Percentiles rank a stretch among this genome's conserved stretches.
These are phyloP conservation scores for Dionaea muscipula DNA, from an alignment of 179 eudicot species.

Conservation along the genomic window DNA sequence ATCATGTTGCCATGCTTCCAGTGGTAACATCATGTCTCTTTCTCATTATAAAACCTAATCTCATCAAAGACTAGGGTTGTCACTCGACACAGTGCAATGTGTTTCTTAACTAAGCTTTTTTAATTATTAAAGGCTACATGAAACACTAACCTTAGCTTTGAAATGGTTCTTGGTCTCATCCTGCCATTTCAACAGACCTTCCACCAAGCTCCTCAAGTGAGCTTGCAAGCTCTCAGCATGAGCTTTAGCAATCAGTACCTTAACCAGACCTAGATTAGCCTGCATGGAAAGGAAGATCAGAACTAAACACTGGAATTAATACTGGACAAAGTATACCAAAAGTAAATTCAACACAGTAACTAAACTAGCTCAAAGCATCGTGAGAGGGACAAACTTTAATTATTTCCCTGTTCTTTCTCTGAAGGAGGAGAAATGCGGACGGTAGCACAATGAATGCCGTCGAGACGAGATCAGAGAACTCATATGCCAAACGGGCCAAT, in stretches of 20 bases:
- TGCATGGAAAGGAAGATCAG: conserved; percentile 19
- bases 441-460: conserved; percentile 69
- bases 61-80: too few relatives aligned
- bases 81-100: too few relatives aligned
- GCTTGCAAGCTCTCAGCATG: conserved; percentile 55
- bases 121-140: not conserved
- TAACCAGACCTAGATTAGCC: conserved; percentile 86
- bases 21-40: too few relatives aligned
- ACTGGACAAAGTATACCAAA: not conserved
- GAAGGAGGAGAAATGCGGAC: conserved; percentile 62
- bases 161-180: conserved; percentile 75
- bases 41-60: too few relatives aligned
- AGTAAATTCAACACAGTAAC: too few relatives aligned
- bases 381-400: conserved; percentile 34
- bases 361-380: not conserved
- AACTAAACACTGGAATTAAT: not conserved
- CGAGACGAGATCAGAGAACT: conserved; percentile 78
- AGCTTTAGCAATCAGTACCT: conserved; percentile 91
- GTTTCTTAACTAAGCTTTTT: too few relatives aligned
- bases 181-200: conserved; percentile 66
- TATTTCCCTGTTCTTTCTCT: conserved; percentile 77
- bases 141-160: conserved; percentile 68
- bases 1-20: too few relatives aligned
- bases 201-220: conserved; percentile 61
- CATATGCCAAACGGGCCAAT: conserved; percentile 95